Evolutionary conservation across 2,329 filamentous ascomycete species (phyloP).

Genomic region (Teratosphaeria epicoccoides): DNA sequence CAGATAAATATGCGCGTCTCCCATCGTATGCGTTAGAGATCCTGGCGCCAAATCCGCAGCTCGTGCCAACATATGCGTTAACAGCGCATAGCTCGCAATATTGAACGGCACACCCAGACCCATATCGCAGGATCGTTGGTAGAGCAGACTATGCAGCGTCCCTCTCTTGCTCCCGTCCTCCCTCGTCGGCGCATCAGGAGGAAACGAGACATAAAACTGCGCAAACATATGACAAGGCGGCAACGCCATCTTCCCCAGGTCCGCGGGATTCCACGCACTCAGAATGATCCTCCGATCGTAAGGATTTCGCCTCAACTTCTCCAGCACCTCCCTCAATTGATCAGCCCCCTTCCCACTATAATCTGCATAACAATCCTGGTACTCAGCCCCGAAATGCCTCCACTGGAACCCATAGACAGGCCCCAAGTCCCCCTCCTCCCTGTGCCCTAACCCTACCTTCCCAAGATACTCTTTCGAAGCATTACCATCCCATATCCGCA

Average conservation of each 20-base stretch:
- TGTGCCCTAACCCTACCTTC: slow-evolving; percentile 66
- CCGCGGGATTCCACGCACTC: slow-evolving; percentile 85
- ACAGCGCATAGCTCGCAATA: slow-evolving; percentile 83
- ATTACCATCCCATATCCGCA: slow-evolving; percentile 99
- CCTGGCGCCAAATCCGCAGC: slow-evolving; percentile 76
- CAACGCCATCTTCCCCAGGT: slow-evolving; percentile 77
- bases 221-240: slow-evolving; percentile 97
- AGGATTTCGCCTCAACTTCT: slow-evolving; percentile 72
- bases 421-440: slow-evolving; percentile 78
- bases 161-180: slow-evolving; percentile 42
- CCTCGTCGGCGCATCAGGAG: slow-evolving; percentile 26
- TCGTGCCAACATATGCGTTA: slow-evolving; percentile 91
- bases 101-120: slow-evolving; percentile 96
- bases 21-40: slow-evolving; percentile 88
- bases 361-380: slow-evolving; percentile 65
- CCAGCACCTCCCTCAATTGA: slow-evolving; percentile 80
- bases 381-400: slow-evolving; percentile 93
- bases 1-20: slow-evolving; percentile 91
- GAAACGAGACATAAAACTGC: slow-evolving; percentile 84
- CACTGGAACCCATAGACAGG: slow-evolving; percentile 98
- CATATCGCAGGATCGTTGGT: slow-evolving; percentile 94
- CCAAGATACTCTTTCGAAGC: slow-evolving; percentile 86
- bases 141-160: slow-evolving; percentile 74
- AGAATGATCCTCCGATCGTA: slow-evolving; percentile 87
- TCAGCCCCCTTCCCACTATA: slow-evolving; percentile 86